A percentile compares a stretch with the other conserved stretches of the same genome.
Evolutionary conservation across 148 eudicot species (phyloP).

Genomic region (Vaccinium corymbosum): DNA sequence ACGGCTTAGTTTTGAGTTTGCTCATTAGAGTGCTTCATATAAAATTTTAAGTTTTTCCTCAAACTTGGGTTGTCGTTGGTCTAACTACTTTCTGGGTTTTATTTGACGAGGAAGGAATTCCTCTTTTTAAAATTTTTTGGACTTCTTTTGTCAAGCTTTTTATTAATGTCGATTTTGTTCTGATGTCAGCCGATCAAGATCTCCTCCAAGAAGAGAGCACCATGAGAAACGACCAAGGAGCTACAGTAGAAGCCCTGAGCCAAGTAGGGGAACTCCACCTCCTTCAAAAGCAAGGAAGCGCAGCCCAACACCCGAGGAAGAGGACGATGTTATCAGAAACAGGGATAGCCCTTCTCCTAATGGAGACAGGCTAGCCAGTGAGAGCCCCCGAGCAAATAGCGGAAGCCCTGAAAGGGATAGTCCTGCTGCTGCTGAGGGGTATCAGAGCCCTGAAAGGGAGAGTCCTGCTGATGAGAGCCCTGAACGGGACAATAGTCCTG

Average conservation of each 20-base stretch:
- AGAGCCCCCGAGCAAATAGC: slow-evolving; percentile 58
- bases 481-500: slow-evolving; percentile 29
- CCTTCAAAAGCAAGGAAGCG: slow-evolving; percentile 49
- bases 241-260: slow-evolving; percentile 58
- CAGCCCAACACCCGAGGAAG: slow-evolving; percentile 57
- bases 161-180: neutral
- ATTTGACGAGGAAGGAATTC: neutral
- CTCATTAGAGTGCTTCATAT: neutral
- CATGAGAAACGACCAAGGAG: slow-evolving; percentile 55
- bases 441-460: slow-evolving; percentile 26
- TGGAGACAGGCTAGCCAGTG: slow-evolving; percentile 28
- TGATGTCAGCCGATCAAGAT: slow-evolving; percentile 66
- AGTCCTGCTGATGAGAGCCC: slow-evolving; percentile 47
- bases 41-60: neutral
- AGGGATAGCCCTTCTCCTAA: slow-evolving; percentile 32
- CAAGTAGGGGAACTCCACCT: slow-evolving; percentile 34
- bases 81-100: neutral
- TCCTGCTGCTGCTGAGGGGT: slow-evolving; percentile 29
- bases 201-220: slow-evolving; percentile 59
- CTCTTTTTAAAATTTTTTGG: too few species aligned
- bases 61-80: neutral
- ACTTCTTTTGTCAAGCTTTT: too few species aligned
- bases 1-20: neutral
- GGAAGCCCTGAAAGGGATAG: slow-evolving; percentile 53
- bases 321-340: slow-evolving; percentile 33